Conservation (phyloP, 192 early-diverging fungal genomes). For the Linnemannia exigua region DNA sequence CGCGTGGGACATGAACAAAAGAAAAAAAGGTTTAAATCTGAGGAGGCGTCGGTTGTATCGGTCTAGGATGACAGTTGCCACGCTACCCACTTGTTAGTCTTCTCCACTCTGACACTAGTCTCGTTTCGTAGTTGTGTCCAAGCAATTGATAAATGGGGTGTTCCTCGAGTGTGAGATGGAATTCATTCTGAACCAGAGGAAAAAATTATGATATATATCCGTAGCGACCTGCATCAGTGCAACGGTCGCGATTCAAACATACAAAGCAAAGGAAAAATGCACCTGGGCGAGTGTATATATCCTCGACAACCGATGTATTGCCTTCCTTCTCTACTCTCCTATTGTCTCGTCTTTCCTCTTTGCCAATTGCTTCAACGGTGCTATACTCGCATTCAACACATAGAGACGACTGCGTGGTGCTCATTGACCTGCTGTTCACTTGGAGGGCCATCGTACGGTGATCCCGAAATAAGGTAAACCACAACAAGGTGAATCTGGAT, state of each 20-base stretch:
- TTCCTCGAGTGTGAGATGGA: background rate
- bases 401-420: no score
- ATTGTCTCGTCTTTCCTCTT: no score
- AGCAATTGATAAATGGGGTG: background rate
- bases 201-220: background rate
- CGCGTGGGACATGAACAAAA: no score
- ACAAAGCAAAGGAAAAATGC: no score
- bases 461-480: background rate
- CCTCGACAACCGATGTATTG: no score
- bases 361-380: no score
- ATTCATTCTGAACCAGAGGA: background rate
- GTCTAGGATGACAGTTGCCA: background rate
- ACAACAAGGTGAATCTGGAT: background rate
- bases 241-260: constrained; percentile 3
- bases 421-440: no score
- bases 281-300: no score
- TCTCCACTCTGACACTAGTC: no score
- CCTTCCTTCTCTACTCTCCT: no score
- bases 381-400: no score
- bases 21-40: no score
- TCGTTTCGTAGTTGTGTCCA: background rate
- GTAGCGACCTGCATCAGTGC: background rate
- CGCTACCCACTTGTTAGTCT: background rate
- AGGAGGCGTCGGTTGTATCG: background rate
- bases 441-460: background rate